A percentile compares a stretch with the other conserved stretches of the same genome.
These are phyloP conservation scores for Aureobasidium sp. DNA, from an alignment of 2,329 filamentous ascomycete species.

Conservation along the genomic window DNA sequence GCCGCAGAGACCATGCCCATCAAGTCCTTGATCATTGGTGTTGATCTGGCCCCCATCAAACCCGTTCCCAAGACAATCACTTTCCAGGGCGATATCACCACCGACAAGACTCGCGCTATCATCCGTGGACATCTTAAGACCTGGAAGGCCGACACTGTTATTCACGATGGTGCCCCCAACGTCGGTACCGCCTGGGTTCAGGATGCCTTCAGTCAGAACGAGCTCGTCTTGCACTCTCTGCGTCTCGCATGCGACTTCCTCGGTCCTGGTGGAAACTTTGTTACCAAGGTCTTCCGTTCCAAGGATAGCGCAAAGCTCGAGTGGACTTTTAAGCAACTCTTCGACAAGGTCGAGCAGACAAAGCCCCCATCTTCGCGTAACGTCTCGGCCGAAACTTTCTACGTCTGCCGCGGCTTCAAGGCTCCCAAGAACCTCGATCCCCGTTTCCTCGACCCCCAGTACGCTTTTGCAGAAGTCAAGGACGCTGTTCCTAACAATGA, in stretches of 20 bases:
- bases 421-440: constrained; percentile 90
- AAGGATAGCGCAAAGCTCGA: constrained; percentile 95
- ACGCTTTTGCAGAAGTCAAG: constrained; percentile 87
- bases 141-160: constrained; percentile 89
- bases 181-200: constrained; percentile 98
- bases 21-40: constrained; percentile 83
- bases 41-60: constrained; percentile 93
- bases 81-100: constrained; percentile 97
- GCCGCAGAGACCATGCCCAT: constrained; percentile 90
- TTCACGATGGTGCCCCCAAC: constrained; percentile 96
- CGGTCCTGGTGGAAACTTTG: constrained; percentile 79
- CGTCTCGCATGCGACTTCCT: constrained; percentile 93
- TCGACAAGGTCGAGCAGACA: constrained; percentile 89
- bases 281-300: constrained; percentile 94
- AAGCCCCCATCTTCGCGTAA: constrained; percentile 94
- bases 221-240: constrained; percentile 81
- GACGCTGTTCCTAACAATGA: constrained; percentile 88
- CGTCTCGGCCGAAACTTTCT: constrained; percentile 97
- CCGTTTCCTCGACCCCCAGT: constrained; percentile 78
- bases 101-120: constrained; percentile 87
- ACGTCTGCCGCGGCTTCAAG: constrained; percentile 92
- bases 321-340: constrained; percentile 97
- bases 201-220: constrained; percentile 96
- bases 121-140: constrained; percentile 86
- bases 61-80: constrained; percentile 88